Evolutionary conservation across 2,329 filamentous ascomycete genomes (phyloP).

Genomic region (Apiospora koreana): DNA sequence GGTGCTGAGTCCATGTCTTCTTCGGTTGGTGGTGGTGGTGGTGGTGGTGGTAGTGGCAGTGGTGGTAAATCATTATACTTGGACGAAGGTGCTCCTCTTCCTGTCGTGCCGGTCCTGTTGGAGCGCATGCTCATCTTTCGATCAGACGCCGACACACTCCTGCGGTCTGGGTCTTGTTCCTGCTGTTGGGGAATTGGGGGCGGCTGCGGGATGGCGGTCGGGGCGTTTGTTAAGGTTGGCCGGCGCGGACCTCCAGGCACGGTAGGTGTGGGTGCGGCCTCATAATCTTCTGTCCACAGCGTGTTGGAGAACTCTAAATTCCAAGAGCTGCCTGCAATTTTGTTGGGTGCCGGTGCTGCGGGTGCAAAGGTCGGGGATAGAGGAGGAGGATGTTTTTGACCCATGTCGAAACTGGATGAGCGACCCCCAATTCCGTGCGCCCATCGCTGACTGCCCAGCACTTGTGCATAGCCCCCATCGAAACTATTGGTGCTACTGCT

Average conservation of each 20-base stretch:
- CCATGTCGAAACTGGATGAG: constrained; percentile 73
- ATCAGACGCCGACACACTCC: constrained; percentile 19
- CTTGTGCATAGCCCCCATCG: constrained; percentile 62
- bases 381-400: constrained; percentile 27
- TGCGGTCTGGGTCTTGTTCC: background rate
- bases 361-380: constrained; percentile 14
- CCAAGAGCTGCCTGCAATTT: constrained; percentile 34
- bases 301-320: constrained; percentile 51
- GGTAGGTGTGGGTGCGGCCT: constrained; percentile 84
- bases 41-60: background rate
- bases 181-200: constrained; percentile 27
- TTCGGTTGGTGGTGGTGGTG: background rate
- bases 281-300: constrained; percentile 56
- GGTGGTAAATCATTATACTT: constrained; percentile 9
- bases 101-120: constrained; percentile 31
- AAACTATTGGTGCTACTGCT: constrained; percentile 70
- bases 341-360: background rate
- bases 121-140: constrained; percentile 60
- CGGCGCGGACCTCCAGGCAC: constrained; percentile 77
- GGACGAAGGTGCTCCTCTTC: constrained; percentile 30
- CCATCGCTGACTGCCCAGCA: constrained; percentile 60
- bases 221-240: constrained; percentile 35
- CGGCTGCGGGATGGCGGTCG: constrained; percentile 37
- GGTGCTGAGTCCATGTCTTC: constrained; percentile 54
- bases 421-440: constrained; percentile 53